Conservation (phyloP, 2,329 filamentous ascomycete species). For the Penicillium sp. region DNA sequence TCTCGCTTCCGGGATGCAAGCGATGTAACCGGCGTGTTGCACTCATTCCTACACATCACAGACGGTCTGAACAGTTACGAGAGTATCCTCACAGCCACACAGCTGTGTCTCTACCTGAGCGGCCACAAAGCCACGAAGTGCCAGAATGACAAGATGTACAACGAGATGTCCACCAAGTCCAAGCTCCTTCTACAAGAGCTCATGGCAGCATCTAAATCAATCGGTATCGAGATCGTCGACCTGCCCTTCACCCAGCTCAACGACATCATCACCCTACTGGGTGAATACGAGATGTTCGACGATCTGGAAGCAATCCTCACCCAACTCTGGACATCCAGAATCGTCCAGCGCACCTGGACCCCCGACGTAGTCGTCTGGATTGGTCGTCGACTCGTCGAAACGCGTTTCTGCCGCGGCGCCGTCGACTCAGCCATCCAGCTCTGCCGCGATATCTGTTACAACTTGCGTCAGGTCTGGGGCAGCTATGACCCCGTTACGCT, state of each 20-base stretch:
- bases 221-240: slow-evolving; percentile 39
- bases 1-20: slow-evolving; percentile 39
- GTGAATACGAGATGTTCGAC: slow-evolving; percentile 43
- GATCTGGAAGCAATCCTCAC: slow-evolving; percentile 47
- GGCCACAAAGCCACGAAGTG: slow-evolving; percentile 39
- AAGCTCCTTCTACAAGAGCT: slow-evolving; percentile 40
- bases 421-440: slow-evolving; percentile 51
- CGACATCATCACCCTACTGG: slow-evolving; percentile 41
- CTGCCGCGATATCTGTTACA: slow-evolving; percentile 60
- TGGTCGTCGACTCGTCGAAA: slow-evolving; percentile 58
- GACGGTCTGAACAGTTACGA: slow-evolving; percentile 37
- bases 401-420: slow-evolving; percentile 55
- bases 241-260: slow-evolving; percentile 42
- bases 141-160: slow-evolving; percentile 28
- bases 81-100: slow-evolving; percentile 41
- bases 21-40: slow-evolving; percentile 38
- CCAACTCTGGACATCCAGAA: slow-evolving; percentile 52
- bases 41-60: slow-evolving; percentile 40
- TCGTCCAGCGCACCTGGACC: slow-evolving; percentile 52
- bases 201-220: slow-evolving; percentile 33
- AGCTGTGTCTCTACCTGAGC: slow-evolving; percentile 41
- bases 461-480: slow-evolving; percentile 58
- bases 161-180: slow-evolving; percentile 38
- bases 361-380: slow-evolving; percentile 54
- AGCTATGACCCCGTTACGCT: slow-evolving; percentile 53